Percentiles rank a stretch among this genome's conserved stretches.
Conservation (phyloP, 1,284 basidiomycete genomes). For the Cutaneotrichosporon cavernicola region DNA sequence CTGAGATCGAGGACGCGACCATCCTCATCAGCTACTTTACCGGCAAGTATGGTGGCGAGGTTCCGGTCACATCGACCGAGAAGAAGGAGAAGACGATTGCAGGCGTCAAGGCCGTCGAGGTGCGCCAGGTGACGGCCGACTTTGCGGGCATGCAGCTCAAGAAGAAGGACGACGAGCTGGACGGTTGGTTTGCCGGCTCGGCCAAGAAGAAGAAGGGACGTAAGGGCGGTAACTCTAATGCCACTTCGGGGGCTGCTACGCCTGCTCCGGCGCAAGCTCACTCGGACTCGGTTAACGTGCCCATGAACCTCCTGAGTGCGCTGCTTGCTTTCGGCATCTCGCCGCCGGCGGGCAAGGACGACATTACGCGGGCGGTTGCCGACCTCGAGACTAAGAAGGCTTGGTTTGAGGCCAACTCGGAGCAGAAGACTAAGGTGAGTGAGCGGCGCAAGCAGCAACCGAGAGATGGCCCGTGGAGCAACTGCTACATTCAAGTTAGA, state of each 20-base stretch:
- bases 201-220: constrained; percentile 70
- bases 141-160: constrained; percentile 71
- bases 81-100: constrained; percentile 54
- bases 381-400: constrained; percentile 91
- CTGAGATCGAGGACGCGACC: constrained; percentile 89
- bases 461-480: too few relatives aligned
- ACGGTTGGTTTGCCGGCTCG: constrained; percentile 76
- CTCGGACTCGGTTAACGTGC: constrained; percentile 67
- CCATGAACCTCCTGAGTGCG: constrained; percentile 80
- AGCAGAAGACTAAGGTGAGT: constrained; percentile 52
- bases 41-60: constrained; percentile 61
- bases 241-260: constrained; percentile 27
- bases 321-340: constrained; percentile 86
- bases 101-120: constrained; percentile 78
- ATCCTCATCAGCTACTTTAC: constrained; percentile 76
- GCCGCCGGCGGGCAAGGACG: constrained; percentile 73
- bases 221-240: constrained; percentile 41
- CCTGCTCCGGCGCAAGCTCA: constrained; percentile 13
- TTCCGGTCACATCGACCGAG: constrained; percentile 40
- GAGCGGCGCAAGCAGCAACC: too few relatives aligned
- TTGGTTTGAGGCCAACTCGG: constrained; percentile 77
- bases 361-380: constrained; percentile 80
- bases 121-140: constrained; percentile 75
- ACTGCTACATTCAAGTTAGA: too few relatives aligned
- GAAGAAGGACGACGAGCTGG: constrained; percentile 87